Evolutionary conservation across 1,284 basidiomycete genomes (phyloP).

Genomic region (Cryptococcus deneoformans): DNA sequence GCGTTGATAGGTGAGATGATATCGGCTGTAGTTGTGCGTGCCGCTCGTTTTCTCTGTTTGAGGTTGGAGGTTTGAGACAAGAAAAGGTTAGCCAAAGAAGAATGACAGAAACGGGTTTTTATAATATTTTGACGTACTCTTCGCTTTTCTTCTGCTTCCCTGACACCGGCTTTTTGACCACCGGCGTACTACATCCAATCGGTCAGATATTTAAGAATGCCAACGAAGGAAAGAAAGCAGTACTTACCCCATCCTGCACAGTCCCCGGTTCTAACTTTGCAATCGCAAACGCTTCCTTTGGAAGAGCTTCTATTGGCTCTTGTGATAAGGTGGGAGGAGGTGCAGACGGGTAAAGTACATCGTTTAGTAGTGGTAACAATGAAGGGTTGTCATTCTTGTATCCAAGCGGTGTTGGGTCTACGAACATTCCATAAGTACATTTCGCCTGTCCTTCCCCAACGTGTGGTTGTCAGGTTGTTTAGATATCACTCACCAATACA

Average conservation of each 20-base stretch:
- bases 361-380: conserved; percentile 28
- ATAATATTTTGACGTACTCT: conserved; percentile 13
- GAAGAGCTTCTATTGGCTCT: conserved; percentile 19
- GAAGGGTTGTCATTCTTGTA: conserved; percentile 17
- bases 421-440: background rate
- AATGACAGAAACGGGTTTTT: background rate
- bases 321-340: conserved; percentile 12
- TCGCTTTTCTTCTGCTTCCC: conserved; percentile 27
- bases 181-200: conserved; percentile 24
- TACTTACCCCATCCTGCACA: conserved; percentile 34
- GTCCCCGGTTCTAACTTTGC: conserved; percentile 33
- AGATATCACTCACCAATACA: conserved; percentile 36
- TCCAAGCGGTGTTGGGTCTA: conserved; percentile 37
- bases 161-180: conserved; percentile 34
- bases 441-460: background rate
- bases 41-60: background rate
- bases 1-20: background rate
- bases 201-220: conserved; percentile 1
- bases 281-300: conserved; percentile 17
- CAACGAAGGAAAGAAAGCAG: background rate
- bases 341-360: conserved; percentile 5
- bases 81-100: background rate
- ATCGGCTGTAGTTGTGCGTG: background rate
- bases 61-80: too few species aligned
- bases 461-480: too few species aligned